Conservation (phyloP, 2,329 filamentous ascomycete genomes). For the Ophiocordyceps polyrhachis-furcata region DNA sequence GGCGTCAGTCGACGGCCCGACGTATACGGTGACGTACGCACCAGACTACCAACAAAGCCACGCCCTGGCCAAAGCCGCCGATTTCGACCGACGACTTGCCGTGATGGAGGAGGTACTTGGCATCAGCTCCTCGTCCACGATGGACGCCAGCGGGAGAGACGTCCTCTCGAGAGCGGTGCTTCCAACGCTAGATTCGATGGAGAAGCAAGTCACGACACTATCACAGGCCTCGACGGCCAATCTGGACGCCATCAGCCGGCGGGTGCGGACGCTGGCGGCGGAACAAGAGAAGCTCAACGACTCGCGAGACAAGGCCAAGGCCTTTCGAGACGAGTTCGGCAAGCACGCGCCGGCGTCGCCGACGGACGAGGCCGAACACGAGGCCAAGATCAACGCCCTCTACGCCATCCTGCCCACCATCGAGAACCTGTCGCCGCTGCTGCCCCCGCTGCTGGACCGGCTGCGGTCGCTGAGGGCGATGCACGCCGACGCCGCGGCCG, state of each 20-base stretch:
- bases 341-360: conserved; percentile 23
- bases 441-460: conserved; percentile 72
- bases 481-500: conserved; percentile 71
- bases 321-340: conserved; percentile 39
- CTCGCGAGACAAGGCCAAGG: conserved; percentile 40
- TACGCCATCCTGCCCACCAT: conserved; percentile 81
- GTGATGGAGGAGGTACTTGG: conserved; percentile 69
- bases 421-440: conserved; percentile 63
- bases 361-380: conserved; percentile 45
- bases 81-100: conserved; percentile 69
- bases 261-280: conserved; percentile 49
- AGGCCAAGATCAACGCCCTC: conserved; percentile 75
- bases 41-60: conserved; percentile 48
- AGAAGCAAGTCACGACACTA: conserved; percentile 62
- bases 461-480: conserved; percentile 67
- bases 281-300: conserved; percentile 59
- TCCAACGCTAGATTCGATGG: conserved; percentile 61
- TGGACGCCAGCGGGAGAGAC: conserved; percentile 36
- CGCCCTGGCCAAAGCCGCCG: conserved; percentile 60
- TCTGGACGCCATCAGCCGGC: conserved; percentile 51
- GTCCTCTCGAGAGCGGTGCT: conserved; percentile 51
- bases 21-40: conserved; percentile 46
- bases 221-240: conserved; percentile 53
- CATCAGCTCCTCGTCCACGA: conserved; percentile 48
- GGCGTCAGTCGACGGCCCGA: conserved; percentile 18